Conservation (phyloP, 1,284 basidiomycete species). For the Sanguinoderma infundibulare region DNA sequence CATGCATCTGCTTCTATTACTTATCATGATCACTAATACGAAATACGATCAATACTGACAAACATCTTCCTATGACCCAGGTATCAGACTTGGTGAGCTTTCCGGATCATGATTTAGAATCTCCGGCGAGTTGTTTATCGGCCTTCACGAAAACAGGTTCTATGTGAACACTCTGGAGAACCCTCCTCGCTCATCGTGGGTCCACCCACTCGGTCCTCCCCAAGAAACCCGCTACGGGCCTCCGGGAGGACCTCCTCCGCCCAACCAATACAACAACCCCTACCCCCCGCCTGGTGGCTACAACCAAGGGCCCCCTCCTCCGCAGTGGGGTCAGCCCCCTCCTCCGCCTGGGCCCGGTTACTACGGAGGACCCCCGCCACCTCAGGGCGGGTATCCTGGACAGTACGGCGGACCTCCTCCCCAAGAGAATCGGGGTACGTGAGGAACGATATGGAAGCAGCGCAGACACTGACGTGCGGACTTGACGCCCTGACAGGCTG, state of each 20-base stretch:
- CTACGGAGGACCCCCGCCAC: slow-evolving; percentile 24
- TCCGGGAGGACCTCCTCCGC: slow-evolving; percentile 48
- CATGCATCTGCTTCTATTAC: no score
- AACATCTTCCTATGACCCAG: slow-evolving; percentile 39
- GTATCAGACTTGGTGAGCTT: slow-evolving; percentile 67
- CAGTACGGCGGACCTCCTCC: slow-evolving; percentile 28
- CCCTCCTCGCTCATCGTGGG: slow-evolving; percentile 70
- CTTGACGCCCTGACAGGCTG: slow-evolving; percentile 28
- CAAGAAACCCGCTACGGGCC: slow-evolving; percentile 46
- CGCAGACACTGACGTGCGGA: slow-evolving; percentile 5
- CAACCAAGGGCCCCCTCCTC: slow-evolving; percentile 24
- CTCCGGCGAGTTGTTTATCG: neutral
- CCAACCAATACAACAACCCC: slow-evolving; percentile 30
- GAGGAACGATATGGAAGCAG: neutral
- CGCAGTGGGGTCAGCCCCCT: slow-evolving; percentile 24
- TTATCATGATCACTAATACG: no score
- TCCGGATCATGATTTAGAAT: neutral
- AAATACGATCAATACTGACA: slow-evolving; percentile 12
- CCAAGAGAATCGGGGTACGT: slow-evolving; percentile 28
- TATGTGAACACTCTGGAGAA: slow-evolving; percentile 66
- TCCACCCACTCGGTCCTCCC: slow-evolving; percentile 60
- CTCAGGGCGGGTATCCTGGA: slow-evolving; percentile 32
- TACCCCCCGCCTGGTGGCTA: slow-evolving; percentile 27
- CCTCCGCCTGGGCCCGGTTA: slow-evolving; percentile 18
- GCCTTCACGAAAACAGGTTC: slow-evolving; percentile 57